Base-by-base conservation (phyloP, 1,284 basidiomycete species). In the Moesziomyces sp. region DNA sequence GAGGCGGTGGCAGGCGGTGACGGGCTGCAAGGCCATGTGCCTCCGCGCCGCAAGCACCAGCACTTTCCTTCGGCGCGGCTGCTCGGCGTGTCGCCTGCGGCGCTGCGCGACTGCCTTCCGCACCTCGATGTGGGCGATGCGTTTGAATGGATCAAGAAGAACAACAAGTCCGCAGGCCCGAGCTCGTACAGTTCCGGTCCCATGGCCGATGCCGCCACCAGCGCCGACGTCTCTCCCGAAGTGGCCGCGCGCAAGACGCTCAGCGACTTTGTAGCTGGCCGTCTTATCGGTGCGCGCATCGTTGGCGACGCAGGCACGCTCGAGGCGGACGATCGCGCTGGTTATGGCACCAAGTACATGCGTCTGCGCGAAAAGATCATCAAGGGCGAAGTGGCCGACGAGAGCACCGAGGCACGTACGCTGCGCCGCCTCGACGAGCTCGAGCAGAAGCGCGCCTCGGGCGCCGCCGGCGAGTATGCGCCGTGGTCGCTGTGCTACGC, bases 81-180 rank as follows among this genome's bases (percentile, higher is more conserved):
- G 13, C 87, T 98, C 18, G 87, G 85, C 8, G 61, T 89, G 14
- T 90, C 93, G 0, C 87, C 89, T 53, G 87, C 88, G 3, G 89
- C 90, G 8, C 81, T 93, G 46, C 84, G 87, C 18, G 93, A 94
- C 66, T 92, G 90, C 77, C 83, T 98, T 14, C 95, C 96, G 0
- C 89, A 91, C 62, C 87, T 99, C 38, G 91, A 95, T 60, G 89
- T 94, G 3, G 95, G 94, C 10, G 92, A 97, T 79, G 89, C 91
- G 0, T 89, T 92, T 73, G 86, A 87, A 0, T 80, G 88, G 35
- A 86, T 93, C 11, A 89, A 90, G 28, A 82, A 83, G 69, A 9
- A 67, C 62, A 49, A 83, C 86, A 30, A 85, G 85, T 21, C 77
- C 83, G 30, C 82, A 82, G 28, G 85, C 9, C 73, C 74, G 3